Percentiles rank a stretch among this genome's conserved stretches.
phyloP scores from a whole-genome alignment of 495 filamentous ascomycete genomes.

The Hyaloscypha bicolor region DNA sequence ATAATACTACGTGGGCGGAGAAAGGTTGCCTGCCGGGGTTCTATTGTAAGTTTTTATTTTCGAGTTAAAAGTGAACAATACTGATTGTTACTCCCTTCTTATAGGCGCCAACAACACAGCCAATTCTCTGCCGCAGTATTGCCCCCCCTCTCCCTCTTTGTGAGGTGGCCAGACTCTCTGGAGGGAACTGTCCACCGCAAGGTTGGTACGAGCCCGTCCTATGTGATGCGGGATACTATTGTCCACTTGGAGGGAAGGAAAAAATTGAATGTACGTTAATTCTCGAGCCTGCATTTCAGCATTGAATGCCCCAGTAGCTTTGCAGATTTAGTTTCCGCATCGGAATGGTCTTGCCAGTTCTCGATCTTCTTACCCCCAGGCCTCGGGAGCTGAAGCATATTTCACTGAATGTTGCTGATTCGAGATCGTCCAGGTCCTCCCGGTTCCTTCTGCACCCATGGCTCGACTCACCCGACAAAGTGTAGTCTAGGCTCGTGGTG shows the following conservation, averaged over 20 bases:
- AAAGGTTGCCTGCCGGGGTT: conserved; percentile 18
- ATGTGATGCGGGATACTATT: conserved; percentile 47
- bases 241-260: conserved; percentile 40
- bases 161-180: conserved; percentile 39
- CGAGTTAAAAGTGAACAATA: background rate
- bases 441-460: conserved; percentile 48
- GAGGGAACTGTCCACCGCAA: conserved; percentile 33
- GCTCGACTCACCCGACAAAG: conserved; percentile 42
- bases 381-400: background rate
- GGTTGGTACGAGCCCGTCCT: conserved; percentile 47
- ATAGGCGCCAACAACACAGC: conserved; percentile 49
- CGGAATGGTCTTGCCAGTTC: no score
- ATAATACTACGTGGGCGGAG: background rate
- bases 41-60: conserved; percentile 17
- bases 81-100: conserved; percentile 15
- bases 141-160: conserved; percentile 45
- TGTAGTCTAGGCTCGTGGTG: conserved; percentile 46
- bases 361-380: no score
- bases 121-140: conserved; percentile 47
- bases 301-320: background rate
- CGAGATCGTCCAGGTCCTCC: conserved; percentile 27
- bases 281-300: background rate
- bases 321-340: no score
- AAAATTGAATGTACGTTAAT: conserved; percentile 34
- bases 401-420: background rate